phyloP scores from a whole-genome alignment of 306 rosid genomes.

The Casuarina equisetifolia region DNA sequence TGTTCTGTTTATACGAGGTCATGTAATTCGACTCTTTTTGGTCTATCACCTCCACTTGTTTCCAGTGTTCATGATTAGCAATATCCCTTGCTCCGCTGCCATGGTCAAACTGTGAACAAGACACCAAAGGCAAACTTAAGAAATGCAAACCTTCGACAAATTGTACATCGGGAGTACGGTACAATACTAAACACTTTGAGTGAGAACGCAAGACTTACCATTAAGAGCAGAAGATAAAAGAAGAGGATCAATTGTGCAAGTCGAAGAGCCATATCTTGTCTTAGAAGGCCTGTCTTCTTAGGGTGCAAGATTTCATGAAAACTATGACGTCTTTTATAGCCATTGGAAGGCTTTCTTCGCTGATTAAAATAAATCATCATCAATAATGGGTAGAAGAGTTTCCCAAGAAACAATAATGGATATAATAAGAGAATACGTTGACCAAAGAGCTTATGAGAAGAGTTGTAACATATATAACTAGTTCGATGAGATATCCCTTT shows the following conservation, averaged over 20 bases:
- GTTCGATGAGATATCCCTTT: neutral
- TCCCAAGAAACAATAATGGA: neutral
- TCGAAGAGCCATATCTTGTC: slow-evolving; percentile 16
- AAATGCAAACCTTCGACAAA: neutral
- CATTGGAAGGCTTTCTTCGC: neutral
- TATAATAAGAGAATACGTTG: neutral
- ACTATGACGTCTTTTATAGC: neutral
- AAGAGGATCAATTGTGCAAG: slow-evolving; percentile 1
- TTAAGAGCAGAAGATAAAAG: slow-evolving; percentile 15
- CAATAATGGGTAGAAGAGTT: neutral
- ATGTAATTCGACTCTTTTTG: too few species aligned
- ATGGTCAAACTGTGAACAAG: slow-evolving; percentile 6
- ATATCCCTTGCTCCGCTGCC: slow-evolving; percentile 27
- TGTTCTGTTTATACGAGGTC: neutral
- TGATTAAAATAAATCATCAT: neutral
- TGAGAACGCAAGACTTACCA: slow-evolving; percentile 1
- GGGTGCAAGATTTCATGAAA: neutral
- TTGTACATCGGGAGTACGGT: neutral
- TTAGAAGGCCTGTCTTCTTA: neutral
- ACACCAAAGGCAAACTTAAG: neutral
- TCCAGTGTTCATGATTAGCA: neutral
- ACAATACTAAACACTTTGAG: neutral
- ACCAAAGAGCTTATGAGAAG: neutral
- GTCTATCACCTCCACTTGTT: too few species aligned
- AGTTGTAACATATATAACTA: neutral